phyloP scores from a whole-genome alignment of 2,329 filamentous ascomycete genomes.

The Ramularia endophylla region DNA sequence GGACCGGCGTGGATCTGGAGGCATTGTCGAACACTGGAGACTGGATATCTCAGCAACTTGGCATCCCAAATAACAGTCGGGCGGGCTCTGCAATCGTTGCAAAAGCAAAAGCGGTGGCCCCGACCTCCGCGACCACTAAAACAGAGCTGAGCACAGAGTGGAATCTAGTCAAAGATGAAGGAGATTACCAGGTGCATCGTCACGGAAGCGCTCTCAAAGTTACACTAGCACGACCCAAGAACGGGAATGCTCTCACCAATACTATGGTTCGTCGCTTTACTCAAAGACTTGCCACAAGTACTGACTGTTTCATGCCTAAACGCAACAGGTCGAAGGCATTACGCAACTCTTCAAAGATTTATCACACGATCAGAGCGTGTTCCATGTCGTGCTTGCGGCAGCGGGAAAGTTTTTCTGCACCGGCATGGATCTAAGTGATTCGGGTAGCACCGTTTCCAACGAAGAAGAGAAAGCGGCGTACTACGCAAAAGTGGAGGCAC shows the following conservation, averaged over 20 bases:
- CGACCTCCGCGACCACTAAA: too few relatives aligned
- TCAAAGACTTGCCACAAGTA: too few relatives aligned
- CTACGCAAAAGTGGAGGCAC: conserved; percentile 12
- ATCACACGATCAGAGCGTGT: conserved; percentile 10
- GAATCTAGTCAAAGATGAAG: too few relatives aligned
- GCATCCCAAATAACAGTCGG: conserved; percentile 20
- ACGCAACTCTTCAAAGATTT: conserved; percentile 12
- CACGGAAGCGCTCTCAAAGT: conserved; percentile 12
- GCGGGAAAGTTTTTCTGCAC: conserved; percentile 21
- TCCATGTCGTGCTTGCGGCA: conserved; percentile 14
- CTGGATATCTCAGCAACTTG: conserved; percentile 23
- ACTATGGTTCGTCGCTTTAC: too few relatives aligned
- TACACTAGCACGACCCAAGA: conserved; percentile 14
- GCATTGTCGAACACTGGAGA: conserved; percentile 18
- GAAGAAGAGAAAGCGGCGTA: conserved; percentile 11
- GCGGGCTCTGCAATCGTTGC: conserved; percentile 19
- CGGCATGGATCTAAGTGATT: conserved; percentile 18
- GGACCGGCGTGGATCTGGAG: conserved; percentile 22
- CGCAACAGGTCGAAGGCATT: conserved; percentile 16
- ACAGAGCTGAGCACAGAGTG: too few relatives aligned
- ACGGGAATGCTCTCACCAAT: conserved; percentile 18
- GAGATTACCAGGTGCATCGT: conserved; percentile 9
- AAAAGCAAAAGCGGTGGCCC: too few relatives aligned
- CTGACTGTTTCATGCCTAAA: too few relatives aligned
- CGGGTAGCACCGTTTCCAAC: conserved; percentile 4